Evolutionary conservation across 345 rosid genomes (phyloP), one percentile per base, ranked within the genome.

Genomic region (Syzygium aqueum): DNA sequence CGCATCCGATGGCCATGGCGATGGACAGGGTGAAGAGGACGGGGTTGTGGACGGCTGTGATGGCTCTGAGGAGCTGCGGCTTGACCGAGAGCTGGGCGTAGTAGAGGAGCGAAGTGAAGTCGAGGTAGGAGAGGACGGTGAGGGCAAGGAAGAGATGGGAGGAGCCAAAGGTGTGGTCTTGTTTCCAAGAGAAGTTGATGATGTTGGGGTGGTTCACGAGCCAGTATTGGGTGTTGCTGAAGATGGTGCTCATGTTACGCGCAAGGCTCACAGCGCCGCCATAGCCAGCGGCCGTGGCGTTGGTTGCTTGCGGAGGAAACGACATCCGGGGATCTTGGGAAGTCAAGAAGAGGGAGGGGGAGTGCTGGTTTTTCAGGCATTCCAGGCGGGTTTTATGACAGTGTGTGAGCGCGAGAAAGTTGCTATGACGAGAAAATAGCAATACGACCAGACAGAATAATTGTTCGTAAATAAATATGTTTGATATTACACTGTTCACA

Each of bases 31-130:
- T 89, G 86, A 87, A 86, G 88, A 96, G 97, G 87, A 87, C 54
- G 86, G 96, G 86, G 92, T 93, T 95, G 85, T 97, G 99, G 87
- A 94, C 17, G 91, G 97, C 96, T 2, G 98, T 93, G 91, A 96
- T 90, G 59, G 94, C 93, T 89, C 94, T 92, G 88, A 94, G 93
- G 89, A 92, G 40, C 40, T 40, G 87, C 16, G 94, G 86, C 87
- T 86, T n/a, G 91, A 86, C 77, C 28, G 77, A 28, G 21, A 28
- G 21, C 77, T 63, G 77, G 91, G 90, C 87, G 88, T 86, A 82
- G 73, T 92, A 91, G 73, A 92, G 85, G 11, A 86, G 43, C 84
- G 77, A 63, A 63, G 77, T 63, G 40, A 63, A 28, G 40, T 40
- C 77, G 77, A 63, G 77, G 77, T 63, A 63, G 77, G 77, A 63